Base-by-base conservation (phyloP, 768 basidiomycete species). In the Dacryopinax spathularia region DNA sequence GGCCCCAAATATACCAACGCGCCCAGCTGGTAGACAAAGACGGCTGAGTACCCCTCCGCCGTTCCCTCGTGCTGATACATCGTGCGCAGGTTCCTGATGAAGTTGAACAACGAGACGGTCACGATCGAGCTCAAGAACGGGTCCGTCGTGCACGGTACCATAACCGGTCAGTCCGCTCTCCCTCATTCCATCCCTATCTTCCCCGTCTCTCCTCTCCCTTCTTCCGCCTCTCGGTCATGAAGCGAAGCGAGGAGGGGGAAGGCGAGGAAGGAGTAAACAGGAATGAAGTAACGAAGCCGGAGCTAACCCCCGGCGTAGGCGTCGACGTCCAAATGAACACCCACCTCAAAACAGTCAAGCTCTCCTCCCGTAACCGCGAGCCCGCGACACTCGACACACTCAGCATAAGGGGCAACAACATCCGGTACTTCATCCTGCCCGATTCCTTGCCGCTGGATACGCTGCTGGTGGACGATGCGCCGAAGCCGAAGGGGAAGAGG, bases 311-410 rank as follows among this genome's bases (percentile, higher is more conserved):
- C 33, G 22, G 39, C 37, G 16, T 74, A 97, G 95, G 93, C 64
- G 96, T 99, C 60, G 95, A 99, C 76, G 93, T 95, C 82, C 92
- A 95, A 72, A 99, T 99, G 95, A 98, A 97, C 78, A 98, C 95
- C 1, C 89, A 97, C 70, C 81, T 99, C 61, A 99, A 99, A 80
- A 91, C 92, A 59, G 90, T 99, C 68, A 97, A 96, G 77, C 87
- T 98, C 80, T 91, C 91, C n/a, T 81, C 85, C 33, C 85, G 91
- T 62, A 93, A 91, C 73, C 88, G 90, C 65, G 90, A 93, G 63
- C 90, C 93, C 2, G 77, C 85, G 29, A 79, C 89, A 22, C 84
- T 97, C 62, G 95, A 99, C 75, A 81, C 87, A 2, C 81, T 98
- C 60, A 93, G 92, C 35, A 94, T 99, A 71, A 85, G 95, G 62